Evolutionary conservation across 108 stramenopile species (phyloP).

Genomic region (Cyclostephanos invisitatus): DNA sequence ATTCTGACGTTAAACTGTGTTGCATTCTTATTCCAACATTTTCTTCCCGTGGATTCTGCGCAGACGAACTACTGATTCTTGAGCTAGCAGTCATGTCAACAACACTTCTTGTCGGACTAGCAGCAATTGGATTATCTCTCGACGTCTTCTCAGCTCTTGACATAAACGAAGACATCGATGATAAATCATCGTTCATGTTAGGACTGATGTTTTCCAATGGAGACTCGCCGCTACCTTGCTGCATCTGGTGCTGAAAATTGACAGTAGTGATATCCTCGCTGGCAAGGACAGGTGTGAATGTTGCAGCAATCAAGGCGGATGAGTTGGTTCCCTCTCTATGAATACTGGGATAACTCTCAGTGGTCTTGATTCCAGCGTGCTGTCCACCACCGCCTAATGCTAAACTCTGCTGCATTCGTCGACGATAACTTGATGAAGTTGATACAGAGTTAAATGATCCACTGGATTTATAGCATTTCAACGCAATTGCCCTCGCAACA

Average conservation of each 20-base stretch:
- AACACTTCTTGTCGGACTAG: not conserved
- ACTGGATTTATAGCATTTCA: constrained; percentile 14
- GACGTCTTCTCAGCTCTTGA: constrained; percentile 35
- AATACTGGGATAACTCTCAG: constrained; percentile 4
- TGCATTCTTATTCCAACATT: not conserved
- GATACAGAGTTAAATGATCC: not conserved
- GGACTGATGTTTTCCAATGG: constrained; percentile 17
- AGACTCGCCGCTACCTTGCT: constrained; percentile 14
- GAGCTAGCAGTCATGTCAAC: constrained; percentile 11
- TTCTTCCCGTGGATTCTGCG: constrained; percentile 4
- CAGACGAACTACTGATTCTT: constrained; percentile 6
- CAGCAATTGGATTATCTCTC: not conserved
- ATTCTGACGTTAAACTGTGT: not conserved
- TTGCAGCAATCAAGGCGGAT: not conserved
- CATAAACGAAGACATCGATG: constrained; percentile 44
- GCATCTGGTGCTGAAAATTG: not conserved
- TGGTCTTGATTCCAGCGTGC: constrained; percentile 17
- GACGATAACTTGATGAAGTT: not conserved
- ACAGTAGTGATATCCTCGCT: not conserved
- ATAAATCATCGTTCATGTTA: constrained; percentile 28
- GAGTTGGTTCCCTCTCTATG: not conserved
- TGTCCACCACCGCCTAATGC: constrained; percentile 4
- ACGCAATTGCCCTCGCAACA: constrained; percentile 16
- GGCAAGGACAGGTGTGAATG: not conserved
- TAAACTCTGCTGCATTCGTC: constrained; percentile 10